Evolutionary conservation across 345 rosid species (phyloP), one percentile per base, ranked within the genome.

Genomic region (Rhodamnia argentea): DNA sequence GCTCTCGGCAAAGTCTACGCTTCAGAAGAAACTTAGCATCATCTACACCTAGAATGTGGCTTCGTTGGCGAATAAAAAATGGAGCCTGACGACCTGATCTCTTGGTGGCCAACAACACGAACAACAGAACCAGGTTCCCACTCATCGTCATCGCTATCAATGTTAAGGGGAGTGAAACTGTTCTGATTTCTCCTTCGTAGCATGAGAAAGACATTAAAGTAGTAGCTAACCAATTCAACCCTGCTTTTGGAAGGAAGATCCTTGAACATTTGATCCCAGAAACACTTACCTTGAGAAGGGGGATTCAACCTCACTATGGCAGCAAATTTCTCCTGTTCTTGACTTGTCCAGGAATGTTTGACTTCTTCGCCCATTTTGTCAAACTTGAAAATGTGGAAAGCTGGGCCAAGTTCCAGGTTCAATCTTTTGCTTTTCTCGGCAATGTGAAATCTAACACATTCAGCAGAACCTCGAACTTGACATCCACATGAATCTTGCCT

Each of bases 401-500:
- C 96, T 50, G 88, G 64, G 47, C 96, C 98, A 82, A 97, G 81
- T 89, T 96, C 99, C 59, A 89, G 92, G 88, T 91, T 92, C 88
- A 94, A 37, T 89, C 89, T 94, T 85, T 59, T 81, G 85, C 89
- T 91, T 84, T 91, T 93, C 89, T 92, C 91, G 8, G 87, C 40
- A 75, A 90, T 86, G 64, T 97, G 99, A 91, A 94, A 97, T 85
- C 93, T 93, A 51, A 95, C 92, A 85, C 99, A 97, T 87, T 93
- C 94, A 14, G 87, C 26, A 85, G 99, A 97, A 84, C 90, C 94
- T 82, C 87, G 93, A 86, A 85, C 82, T 57, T 88, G 89, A 86
- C 99, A 97, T 81, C 99, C 98, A 88, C 99, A 96, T 81, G 91
- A 86, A 85, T 94, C 97, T 85, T 90, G 91, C 85, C 99, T 94